phyloP scores from a whole-genome alignment of 1,284 basidiomycete species.

The Gomphus sp. region DNA sequence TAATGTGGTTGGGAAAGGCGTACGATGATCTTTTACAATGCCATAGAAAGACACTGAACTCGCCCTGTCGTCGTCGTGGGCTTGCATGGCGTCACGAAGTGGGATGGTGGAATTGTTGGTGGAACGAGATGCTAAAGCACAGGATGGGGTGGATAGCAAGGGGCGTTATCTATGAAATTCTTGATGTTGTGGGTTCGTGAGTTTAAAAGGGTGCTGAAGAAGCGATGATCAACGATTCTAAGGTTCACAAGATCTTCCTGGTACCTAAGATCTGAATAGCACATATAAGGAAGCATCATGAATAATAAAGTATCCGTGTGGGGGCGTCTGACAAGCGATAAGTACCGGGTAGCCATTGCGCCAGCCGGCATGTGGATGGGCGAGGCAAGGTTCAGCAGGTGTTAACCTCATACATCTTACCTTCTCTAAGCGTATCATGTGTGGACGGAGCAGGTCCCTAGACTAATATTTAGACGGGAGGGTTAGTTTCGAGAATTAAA shows the following conservation, averaged over 20 bases:
- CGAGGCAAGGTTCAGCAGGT: not conserved
- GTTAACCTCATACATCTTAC: not conserved
- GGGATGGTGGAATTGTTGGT: not conserved
- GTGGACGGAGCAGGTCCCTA: not conserved
- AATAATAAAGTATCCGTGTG: not conserved
- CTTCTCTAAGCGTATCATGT: not conserved
- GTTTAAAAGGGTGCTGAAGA: not conserved
- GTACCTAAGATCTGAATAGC: not conserved
- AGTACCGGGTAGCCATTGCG: not conserved
- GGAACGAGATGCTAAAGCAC: not conserved
- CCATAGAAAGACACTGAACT: conserved; percentile 8
- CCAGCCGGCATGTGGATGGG: not conserved
- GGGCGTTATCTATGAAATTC: not conserved
- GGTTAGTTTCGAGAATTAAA: not conserved
- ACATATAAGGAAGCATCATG: not conserved
- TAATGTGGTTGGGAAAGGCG: not conserved
- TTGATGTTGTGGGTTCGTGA: not conserved
- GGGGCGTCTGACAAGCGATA: not conserved
- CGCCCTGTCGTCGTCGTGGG: not conserved
- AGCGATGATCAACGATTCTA: not conserved
- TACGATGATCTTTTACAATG: conserved; percentile 5
- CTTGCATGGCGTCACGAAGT: not conserved
- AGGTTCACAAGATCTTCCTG: not conserved
- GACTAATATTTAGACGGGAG: not conserved
- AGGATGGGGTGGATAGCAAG: not conserved